Evolutionary conservation across 2,329 filamentous ascomycete species (phyloP).

Genomic region (Bipolaris sorokiniana): DNA sequence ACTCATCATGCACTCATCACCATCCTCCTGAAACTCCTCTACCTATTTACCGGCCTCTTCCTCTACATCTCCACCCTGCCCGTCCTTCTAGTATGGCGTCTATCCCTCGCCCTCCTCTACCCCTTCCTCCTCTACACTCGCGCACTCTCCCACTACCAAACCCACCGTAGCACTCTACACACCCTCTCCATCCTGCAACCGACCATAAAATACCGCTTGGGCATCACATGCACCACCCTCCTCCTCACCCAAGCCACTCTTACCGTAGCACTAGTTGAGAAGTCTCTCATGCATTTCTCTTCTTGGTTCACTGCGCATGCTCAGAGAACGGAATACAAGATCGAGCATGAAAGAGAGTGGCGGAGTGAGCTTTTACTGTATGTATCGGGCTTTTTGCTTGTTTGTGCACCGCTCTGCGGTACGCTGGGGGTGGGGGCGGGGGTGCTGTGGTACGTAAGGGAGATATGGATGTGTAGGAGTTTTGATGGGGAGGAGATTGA

Average conservation of each 20-base stretch:
- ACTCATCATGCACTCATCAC: not conserved
- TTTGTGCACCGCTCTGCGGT: slow-evolving; percentile 9
- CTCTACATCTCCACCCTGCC: slow-evolving; percentile 6
- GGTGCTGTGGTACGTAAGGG: slow-evolving; percentile 9
- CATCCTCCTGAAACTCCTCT: not conserved
- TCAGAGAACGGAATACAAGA: not conserved
- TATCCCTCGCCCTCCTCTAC: slow-evolving; percentile 1
- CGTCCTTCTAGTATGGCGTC: slow-evolving; percentile 8
- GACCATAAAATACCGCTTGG: not conserved
- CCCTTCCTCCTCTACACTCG: not conserved
- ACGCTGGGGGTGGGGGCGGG: slow-evolving; percentile 2
- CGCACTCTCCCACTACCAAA: not conserved
- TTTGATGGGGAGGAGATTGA: slow-evolving; percentile 3
- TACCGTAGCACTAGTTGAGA: slow-evolving; percentile 9
- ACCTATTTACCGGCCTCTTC: not conserved
- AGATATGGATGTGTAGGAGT: slow-evolving; percentile 9
- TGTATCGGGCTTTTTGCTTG: not conserved
- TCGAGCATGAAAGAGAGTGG: not conserved
- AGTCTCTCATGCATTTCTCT: not conserved
- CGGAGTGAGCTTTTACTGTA: slow-evolving; percentile 7
- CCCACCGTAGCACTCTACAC: not conserved
- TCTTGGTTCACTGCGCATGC: slow-evolving; percentile 6
- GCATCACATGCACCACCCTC: not conserved
- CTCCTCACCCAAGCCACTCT: slow-evolving; percentile 5
- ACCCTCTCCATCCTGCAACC: not conserved